Base-by-base conservation (phyloP, 2,329 filamentous ascomycete genomes). In the Aspergillus sp. region DNA sequence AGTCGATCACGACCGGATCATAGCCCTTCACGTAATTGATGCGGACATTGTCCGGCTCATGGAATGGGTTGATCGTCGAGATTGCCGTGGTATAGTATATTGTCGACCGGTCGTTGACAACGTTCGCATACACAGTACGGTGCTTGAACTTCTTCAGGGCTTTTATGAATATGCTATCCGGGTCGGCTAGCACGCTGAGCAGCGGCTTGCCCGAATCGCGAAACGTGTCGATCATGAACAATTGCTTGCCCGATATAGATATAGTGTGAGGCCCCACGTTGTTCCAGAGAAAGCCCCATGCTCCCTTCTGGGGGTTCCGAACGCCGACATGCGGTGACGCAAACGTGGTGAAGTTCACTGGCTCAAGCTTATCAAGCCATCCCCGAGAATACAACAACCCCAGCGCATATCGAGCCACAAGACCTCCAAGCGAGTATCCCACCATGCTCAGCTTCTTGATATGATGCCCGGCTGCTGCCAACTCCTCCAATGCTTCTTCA, bases 321-420 rank as follows among this genome's bases (percentile, higher is more conserved):
- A 90, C 89, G n/a, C 91, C 91, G 7, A 93, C 82, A 76, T 93
- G 91, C 23, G 91, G 94, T 32, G 90, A 89, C 5, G 91, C 94
- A 76, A 98, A 97, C 1, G 93, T 97, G 2, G 90, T 91, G 77
- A 98, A 97, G 81, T 96, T 97, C 85, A 94, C 85, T 65, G 94
- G 94, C 72, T 92, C 84, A 25, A 98, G 82, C 60, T 84, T 83
- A 59, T 96, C 89, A 59, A 98, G 87, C 60, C 91, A 82, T 8
- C 92, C 92, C 69, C 90, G 91, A 57, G 91, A 88, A 68, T 93
- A 87, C 3, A 98, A 82, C 69, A 98, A 79, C 0, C 94, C 94
- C 59, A 97, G 84, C 2, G 91, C 90, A 79, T 97, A 98, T 61
- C 94, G 85, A 9, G 91, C 88, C 4, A 98, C 87, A 6, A 98